These are phyloP conservation scores for Candida hispaniensis DNA, from an alignment of 805 yeast genomes.

Conservation along the genomic window DNA sequence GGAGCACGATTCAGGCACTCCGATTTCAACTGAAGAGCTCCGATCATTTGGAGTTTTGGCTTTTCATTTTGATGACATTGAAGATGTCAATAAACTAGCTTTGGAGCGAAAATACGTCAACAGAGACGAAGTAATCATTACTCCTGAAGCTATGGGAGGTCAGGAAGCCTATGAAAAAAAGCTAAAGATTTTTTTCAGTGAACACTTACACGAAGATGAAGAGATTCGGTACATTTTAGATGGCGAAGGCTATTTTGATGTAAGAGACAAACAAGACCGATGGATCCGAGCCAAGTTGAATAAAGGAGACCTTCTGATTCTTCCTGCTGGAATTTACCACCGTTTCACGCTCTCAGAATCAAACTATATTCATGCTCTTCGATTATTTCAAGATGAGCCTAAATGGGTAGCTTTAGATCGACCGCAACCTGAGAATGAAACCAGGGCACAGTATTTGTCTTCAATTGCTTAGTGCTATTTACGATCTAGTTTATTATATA, in stretches of 20 bases:
- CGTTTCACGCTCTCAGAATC: conserved; percentile 66
- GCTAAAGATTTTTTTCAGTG: conserved; percentile 60
- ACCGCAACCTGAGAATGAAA: too few relatives aligned
- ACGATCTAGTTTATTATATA: too few relatives aligned
- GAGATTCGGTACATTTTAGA: conserved; percentile 84
- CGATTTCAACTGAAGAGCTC: conserved; percentile 42
- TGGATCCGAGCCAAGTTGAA: conserved; percentile 71
- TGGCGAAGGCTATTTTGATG: conserved; percentile 89
- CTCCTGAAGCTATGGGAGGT: conserved; percentile 49
- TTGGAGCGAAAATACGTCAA: conserved; percentile 62
- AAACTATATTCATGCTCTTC: conserved; percentile 60
- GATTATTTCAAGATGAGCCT: conserved; percentile 89
- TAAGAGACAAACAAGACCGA: conserved; percentile 48
- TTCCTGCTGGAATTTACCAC: conserved; percentile 93
- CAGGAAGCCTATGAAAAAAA: conserved; percentile 55
- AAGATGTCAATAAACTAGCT: conserved; percentile 58
- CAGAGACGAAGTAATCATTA: conserved; percentile 59
- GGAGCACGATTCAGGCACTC: conserved; percentile 60
- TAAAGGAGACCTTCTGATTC: conserved; percentile 46
- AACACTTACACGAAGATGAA: conserved; percentile 94
- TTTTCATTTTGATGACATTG: conserved; percentile 37
- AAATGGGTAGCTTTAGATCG: conserved; percentile 86
- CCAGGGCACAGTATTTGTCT: too few relatives aligned
- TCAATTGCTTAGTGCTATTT: too few relatives aligned
- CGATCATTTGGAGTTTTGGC: conserved; percentile 59